Evolutionary conservation across 2,329 filamentous ascomycete species (phyloP), one percentile per base, ranked within the genome.

Genomic region (Botryotinia globosa): DNA sequence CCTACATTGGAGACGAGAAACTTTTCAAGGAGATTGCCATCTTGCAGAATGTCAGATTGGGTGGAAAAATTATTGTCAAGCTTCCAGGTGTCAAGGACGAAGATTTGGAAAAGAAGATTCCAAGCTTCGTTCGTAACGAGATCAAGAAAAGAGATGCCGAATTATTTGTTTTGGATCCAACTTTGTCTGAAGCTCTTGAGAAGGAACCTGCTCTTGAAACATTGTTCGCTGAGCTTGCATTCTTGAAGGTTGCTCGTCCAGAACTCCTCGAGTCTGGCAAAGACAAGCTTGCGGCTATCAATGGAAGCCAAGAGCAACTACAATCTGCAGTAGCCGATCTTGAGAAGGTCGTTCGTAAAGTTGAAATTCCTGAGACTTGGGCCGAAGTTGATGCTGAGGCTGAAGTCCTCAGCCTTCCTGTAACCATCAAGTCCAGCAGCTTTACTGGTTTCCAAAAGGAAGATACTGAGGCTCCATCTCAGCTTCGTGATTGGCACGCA

Each of bases 91-190:
- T 93, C 81, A 97, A 97, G 84, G 89, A 94, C 69, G 95, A 97
- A 62, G 94, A 98, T 51, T 82, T 94, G 10, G 95, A 98, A 85
- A 97, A 97, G 87, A 91, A 92, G 78, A 85, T 99, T 9, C 89
- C 93, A 2, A 85, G 87, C 54, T 81, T 85, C 64, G 88, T 96
- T 76, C 90, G 92, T 80, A 93, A 92, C 82, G 85, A 87, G 22
- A 83, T 98, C 68, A 88, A 89, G 71, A 86, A 89, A 79, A 93
- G 92, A 82, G 86, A 87, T 48, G 85, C 94, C 48, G 84, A 91
- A 75, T 86, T 99, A 51, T 92, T 90, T 77, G 84, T 97, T 48
- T 82, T 98, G 22, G 94, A 99, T 80, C 85, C 91, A 9, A 85
- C 90, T 1, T 86, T 86, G 68, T 90, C 90, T 12, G 88, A 90